Evolutionary conservation across 2,329 filamentous ascomycete genomes (phyloP), one percentile per base, ranked within the genome.

Genomic region (Paracoccidioides brasiliensis): DNA sequence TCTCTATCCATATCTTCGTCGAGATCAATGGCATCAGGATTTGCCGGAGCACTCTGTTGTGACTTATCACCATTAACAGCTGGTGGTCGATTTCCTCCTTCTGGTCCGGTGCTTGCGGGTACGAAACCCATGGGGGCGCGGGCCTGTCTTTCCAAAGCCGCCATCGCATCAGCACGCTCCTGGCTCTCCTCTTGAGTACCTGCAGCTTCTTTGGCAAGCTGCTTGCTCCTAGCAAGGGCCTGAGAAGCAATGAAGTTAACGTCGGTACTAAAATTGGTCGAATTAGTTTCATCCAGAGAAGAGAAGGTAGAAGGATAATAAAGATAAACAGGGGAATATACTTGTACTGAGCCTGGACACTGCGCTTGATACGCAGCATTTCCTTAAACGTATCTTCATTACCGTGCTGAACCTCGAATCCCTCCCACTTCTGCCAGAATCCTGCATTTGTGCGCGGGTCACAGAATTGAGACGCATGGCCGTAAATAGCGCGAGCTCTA

Each of bases 321-420:
- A 44, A 33, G 43, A 22, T 35, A 12, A 41, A 51, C 9, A 38
- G 2, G 4, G n/a, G 42, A 50, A 48, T 76, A 66, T 78, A 82
- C 79, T 97, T 97, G 78, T 94, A 98, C 74, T 96, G 88, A 54
- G 93, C 91, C 71, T 96, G 90, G 10, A 98, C 93, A 71, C 89
- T 95, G 68, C 93, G 80, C 78, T 97, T 98, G 77, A 98, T 90
- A 35, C 93, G 85, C 59, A 97, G 78, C 93, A 98, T 98, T 70
- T 98, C 93, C 76, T 95, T 96, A 79, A 94, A 98, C 0, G 94
- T 98, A 70, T 98, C 93, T 70, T 98, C 94, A 72, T 98, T 98
- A 61, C 93, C 93, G 67, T 98, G 93, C 69, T 94, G 87, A 28
- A 97, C 90, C 72, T 98, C 94, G 70, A 98, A 98, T 55, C 84